Evolutionary conservation across 768 basidiomycete genomes (phyloP).

Genomic region (Mycena albidolilacea): DNA sequence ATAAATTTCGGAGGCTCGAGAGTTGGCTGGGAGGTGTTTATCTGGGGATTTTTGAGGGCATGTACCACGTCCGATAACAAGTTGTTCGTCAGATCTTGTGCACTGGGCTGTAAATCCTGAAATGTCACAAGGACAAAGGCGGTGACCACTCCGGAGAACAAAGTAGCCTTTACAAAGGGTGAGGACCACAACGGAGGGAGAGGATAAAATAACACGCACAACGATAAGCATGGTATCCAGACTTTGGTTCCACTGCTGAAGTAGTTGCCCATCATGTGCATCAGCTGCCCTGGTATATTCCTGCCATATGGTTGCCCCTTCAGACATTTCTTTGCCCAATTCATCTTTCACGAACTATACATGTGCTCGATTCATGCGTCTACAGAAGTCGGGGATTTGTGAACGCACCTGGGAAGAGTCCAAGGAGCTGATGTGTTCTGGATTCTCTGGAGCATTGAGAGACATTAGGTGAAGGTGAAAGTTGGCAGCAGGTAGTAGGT

Average conservation of each 20-base stretch:
- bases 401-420: no score
- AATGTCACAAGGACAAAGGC: slow-evolving; percentile 29
- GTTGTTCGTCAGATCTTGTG: slow-evolving; percentile 30
- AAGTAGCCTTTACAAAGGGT: slow-evolving; percentile 20
- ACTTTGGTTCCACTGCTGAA: slow-evolving; percentile 35
- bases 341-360: slow-evolving; percentile 8
- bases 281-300: slow-evolving; percentile 29
- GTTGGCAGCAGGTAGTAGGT: no score
- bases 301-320: slow-evolving; percentile 33
- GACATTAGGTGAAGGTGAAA: no score
- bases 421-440: no score
- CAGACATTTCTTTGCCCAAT: slow-evolving; percentile 30
- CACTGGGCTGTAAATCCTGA: slow-evolving; percentile 21
- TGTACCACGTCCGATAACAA: slow-evolving; percentile 22
- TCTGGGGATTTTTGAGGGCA: slow-evolving; percentile 20
- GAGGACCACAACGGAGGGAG: background rate
- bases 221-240: slow-evolving; percentile 35
- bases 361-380: no score
- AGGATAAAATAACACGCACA: slow-evolving; percentile 11
- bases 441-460: no score
- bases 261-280: slow-evolving; percentile 26
- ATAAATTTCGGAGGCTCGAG: slow-evolving; percentile 20
- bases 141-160: slow-evolving; percentile 35
- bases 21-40: slow-evolving; percentile 23
- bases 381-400: no score